Conservation (phyloP, 2,329 filamentous ascomycete species). For the Botrytis squamosa region DNA sequence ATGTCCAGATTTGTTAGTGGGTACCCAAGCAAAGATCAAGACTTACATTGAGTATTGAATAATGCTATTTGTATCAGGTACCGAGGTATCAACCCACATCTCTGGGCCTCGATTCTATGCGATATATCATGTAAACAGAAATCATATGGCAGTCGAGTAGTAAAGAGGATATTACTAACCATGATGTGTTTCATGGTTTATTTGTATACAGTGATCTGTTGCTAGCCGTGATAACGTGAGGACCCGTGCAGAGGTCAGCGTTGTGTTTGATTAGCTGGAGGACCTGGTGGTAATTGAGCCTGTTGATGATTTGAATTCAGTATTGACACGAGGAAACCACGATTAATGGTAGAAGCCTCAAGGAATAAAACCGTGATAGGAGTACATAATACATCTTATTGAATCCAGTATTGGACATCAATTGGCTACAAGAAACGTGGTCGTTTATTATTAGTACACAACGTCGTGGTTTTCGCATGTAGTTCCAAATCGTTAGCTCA, state of each 20-base stretch:
- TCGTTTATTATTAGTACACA: not conserved
- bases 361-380: not conserved
- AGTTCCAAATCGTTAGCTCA: not conserved
- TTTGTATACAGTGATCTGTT: not conserved
- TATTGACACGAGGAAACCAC: not conserved
- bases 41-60: not conserved
- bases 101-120: not conserved
- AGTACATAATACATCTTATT: not conserved
- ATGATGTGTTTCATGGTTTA: not conserved
- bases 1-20: not conserved
- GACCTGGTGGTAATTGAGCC: not conserved
- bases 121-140: not conserved
- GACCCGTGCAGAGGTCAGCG: not conserved
- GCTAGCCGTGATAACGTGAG: not conserved
- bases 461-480: conserved; percentile 9
- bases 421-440: not conserved
- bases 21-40: not conserved
- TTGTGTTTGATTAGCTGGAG: not conserved
- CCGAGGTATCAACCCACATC: not conserved
- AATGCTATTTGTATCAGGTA: not conserved
- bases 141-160: not conserved
- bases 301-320: not conserved
- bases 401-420: not conserved
- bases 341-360: not conserved
- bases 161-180: not conserved